phyloP scores from a whole-genome alignment of 2,329 filamentous ascomycete species.

The Atkinsonella texensis region DNA sequence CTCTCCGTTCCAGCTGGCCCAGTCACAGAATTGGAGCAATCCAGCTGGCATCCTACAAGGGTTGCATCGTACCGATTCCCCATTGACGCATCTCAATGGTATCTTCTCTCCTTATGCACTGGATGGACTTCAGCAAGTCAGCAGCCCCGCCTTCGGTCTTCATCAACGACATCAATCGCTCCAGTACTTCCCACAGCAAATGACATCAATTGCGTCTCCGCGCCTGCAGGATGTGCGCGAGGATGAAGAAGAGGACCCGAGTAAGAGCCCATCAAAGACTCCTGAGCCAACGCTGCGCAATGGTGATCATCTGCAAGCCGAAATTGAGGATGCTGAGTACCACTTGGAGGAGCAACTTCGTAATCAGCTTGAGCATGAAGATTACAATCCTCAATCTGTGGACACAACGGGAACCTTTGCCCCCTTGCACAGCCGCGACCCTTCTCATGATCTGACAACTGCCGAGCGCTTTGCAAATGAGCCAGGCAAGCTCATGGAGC shows the following conservation, averaged over 20 bases:
- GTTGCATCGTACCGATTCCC: conserved; percentile 47
- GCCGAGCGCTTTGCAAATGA: conserved; percentile 41
- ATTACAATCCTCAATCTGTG: conserved; percentile 51
- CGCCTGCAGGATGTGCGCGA: conserved; percentile 63
- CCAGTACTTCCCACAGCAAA: conserved; percentile 44
- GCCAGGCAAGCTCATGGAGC: conserved; percentile 39
- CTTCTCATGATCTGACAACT: conserved; percentile 38
- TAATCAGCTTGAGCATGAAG: conserved; percentile 66
- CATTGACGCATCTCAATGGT: conserved; percentile 39
- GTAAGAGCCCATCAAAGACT: conserved; percentile 41
- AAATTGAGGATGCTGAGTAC: conserved; percentile 77
- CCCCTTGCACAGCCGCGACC: conserved; percentile 29
- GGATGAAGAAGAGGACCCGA: conserved; percentile 50
- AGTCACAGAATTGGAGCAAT: conserved; percentile 46
- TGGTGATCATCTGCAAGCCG: conserved; percentile 66
- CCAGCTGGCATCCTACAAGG: conserved; percentile 44
- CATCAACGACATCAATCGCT: conserved; percentile 49
- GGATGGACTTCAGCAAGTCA: conserved; percentile 32
- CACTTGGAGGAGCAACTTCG: conserved; percentile 71
- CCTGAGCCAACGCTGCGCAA: conserved; percentile 36
- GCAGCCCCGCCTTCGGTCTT: conserved; percentile 29
- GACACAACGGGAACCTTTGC: conserved; percentile 14
- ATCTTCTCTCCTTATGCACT: conserved; percentile 53
- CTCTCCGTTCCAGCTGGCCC: conserved; percentile 57
- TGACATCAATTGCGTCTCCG: conserved; percentile 43